phyloP scores from a whole-genome alignment of 2,329 filamentous ascomycete species.

The Sarocladiaceae sp. region DNA sequence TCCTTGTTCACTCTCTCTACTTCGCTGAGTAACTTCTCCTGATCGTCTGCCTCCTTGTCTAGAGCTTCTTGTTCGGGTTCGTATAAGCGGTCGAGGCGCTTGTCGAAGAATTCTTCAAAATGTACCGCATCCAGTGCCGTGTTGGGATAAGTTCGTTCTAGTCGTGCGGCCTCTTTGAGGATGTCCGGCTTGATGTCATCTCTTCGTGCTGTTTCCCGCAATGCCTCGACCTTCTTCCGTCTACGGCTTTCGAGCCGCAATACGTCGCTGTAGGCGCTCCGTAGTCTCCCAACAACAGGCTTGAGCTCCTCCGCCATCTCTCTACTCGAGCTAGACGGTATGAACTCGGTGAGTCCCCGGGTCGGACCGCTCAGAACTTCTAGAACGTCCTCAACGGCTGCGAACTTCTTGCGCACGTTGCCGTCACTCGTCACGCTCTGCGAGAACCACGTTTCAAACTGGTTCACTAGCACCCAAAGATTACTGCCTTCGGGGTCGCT shows the following conservation, averaged over 20 bases:
- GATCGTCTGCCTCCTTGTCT: slow-evolving; percentile 68
- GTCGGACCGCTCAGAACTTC: slow-evolving; percentile 75
- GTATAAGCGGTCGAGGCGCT: slow-evolving; percentile 70
- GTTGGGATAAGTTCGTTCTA: slow-evolving; percentile 83
- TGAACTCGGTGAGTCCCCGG: slow-evolving; percentile 77
- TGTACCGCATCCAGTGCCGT: slow-evolving; percentile 82
- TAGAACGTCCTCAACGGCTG: slow-evolving; percentile 69
- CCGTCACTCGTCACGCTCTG: slow-evolving; percentile 52
- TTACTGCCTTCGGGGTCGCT: slow-evolving; percentile 63
- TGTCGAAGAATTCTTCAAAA: slow-evolving; percentile 88
- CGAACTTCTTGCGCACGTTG: slow-evolving; percentile 72
- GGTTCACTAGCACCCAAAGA: slow-evolving; percentile 58
- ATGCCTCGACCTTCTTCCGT: slow-evolving; percentile 70
- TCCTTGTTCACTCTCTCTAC: slow-evolving; percentile 72
- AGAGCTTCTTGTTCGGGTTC: slow-evolving; percentile 72
- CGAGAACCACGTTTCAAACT: slow-evolving; percentile 71
- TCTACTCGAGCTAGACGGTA: slow-evolving; percentile 77
- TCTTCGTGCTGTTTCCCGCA: slow-evolving; percentile 73
- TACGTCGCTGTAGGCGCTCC: slow-evolving; percentile 80
- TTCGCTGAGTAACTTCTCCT: slow-evolving; percentile 65
- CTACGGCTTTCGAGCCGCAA: slow-evolving; percentile 77
- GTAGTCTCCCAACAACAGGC: slow-evolving; percentile 69
- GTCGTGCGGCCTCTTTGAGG: slow-evolving; percentile 72
- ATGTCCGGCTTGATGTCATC: slow-evolving; percentile 90
- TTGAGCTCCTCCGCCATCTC: slow-evolving; percentile 79